phyloP scores from a whole-genome alignment of 768 basidiomycete species.

The Hypsizygus marmoreus region DNA sequence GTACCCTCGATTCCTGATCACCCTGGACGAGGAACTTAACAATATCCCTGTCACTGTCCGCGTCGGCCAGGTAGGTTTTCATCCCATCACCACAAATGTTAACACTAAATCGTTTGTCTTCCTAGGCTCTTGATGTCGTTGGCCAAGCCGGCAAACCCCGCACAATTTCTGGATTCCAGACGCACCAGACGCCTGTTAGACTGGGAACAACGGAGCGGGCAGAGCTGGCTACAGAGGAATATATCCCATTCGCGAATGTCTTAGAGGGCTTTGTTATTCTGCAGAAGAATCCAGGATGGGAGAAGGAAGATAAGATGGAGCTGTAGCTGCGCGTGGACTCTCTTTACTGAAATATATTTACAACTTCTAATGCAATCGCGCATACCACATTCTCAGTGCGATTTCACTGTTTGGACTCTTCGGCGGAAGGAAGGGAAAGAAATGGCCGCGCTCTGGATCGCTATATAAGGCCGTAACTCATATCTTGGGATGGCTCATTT shows the following conservation, averaged over 20 bases:
- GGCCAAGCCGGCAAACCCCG: slow-evolving; percentile 97
- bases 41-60: slow-evolving; percentile 88
- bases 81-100: background rate
- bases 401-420: too few species aligned
- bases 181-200: slow-evolving; percentile 94
- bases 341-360: slow-evolving; percentile 10
- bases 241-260: slow-evolving; percentile 84
- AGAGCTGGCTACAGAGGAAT: slow-evolving; percentile 97
- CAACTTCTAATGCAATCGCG: too few species aligned
- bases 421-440: too few species aligned
- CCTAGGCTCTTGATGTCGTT: slow-evolving; percentile 92
- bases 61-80: slow-evolving; percentile 75
- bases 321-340: slow-evolving; percentile 40
- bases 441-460: too few species aligned
- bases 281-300: slow-evolving; percentile 90
- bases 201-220: slow-evolving; percentile 93
- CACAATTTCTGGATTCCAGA: slow-evolving; percentile 98
- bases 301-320: slow-evolving; percentile 86
- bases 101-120: slow-evolving; percentile 2
- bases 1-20: slow-evolving; percentile 98
- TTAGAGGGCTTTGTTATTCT: slow-evolving; percentile 92
- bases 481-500: too few species aligned
- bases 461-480: too few species aligned
- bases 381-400: too few species aligned
- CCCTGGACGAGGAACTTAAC: slow-evolving; percentile 89